Conservation (phyloP, 805 yeast species). For the Brettanomyces bruxellensis region DNA sequence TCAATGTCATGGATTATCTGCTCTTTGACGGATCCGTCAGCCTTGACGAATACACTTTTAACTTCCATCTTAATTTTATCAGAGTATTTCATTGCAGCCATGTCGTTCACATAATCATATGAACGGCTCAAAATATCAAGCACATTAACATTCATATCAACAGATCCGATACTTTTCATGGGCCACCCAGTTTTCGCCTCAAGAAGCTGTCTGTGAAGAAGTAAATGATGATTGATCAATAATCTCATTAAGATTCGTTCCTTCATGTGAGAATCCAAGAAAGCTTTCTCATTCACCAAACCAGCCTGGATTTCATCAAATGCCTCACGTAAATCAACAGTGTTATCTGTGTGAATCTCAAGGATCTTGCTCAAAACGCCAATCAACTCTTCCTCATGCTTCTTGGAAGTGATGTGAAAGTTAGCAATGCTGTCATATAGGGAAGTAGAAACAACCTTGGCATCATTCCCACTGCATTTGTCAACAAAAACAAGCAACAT, state of each 20-base stretch:
- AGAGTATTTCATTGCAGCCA: slow-evolving; percentile 78
- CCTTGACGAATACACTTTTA: slow-evolving; percentile 27
- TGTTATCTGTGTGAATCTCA: slow-evolving; percentile 74
- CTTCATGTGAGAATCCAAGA: slow-evolving; percentile 66
- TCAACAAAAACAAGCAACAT: slow-evolving; percentile 33
- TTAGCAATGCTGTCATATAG: slow-evolving; percentile 16
- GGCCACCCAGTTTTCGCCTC: slow-evolving; percentile 27
- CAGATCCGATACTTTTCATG: slow-evolving; percentile 46
- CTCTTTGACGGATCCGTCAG: slow-evolving; percentile 22
- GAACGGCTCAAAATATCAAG: slow-evolving; percentile 54
- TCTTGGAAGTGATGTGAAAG: slow-evolving; percentile 32
- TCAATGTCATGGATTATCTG: slow-evolving; percentile 26
- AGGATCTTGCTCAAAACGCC: slow-evolving; percentile 49
- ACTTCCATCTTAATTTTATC: slow-evolving; percentile 53
- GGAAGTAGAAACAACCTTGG: slow-evolving; percentile 11
- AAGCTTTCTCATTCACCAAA: slow-evolving; percentile 24
- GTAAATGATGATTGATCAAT: slow-evolving; percentile 77
- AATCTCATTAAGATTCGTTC: slow-evolving; percentile 85
- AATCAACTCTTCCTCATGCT: slow-evolving; percentile 48
- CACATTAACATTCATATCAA: slow-evolving; percentile 60
- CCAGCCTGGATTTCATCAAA: slow-evolving; percentile 45
- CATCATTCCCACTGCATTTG: slow-evolving; percentile 20
- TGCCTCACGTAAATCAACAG: slow-evolving; percentile 76
- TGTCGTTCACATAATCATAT: slow-evolving; percentile 70
- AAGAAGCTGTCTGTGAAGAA: slow-evolving; percentile 37